Evolutionary conservation across 345 rosid species (phyloP).

Genomic region (Microthlaspi erraticum): DNA sequence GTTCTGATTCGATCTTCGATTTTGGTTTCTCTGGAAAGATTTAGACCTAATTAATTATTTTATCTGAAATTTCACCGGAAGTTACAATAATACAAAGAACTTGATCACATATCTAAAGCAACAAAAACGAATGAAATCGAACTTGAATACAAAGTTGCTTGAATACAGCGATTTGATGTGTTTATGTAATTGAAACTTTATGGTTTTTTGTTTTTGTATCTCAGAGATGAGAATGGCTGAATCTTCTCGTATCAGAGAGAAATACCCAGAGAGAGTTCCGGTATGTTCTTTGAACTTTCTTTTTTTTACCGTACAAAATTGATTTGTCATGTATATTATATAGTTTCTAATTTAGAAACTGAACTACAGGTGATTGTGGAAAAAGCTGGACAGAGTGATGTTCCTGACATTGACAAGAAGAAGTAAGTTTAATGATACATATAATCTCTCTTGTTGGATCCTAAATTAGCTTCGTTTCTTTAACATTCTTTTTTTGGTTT

Average conservation of each 20-base stretch:
- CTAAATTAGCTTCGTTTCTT: not conserved
- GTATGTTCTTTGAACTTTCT: conserved; percentile 14
- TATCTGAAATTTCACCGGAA: too few relatives aligned
- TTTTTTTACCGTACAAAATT: not conserved
- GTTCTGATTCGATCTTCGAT: not conserved
- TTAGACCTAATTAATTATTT: too few relatives aligned
- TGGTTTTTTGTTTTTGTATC: conserved; percentile 16
- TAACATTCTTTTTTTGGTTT: not conserved
- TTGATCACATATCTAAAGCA: too few relatives aligned
- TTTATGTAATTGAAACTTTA: not conserved
- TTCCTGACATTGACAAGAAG: conserved; percentile 82
- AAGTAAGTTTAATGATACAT: conserved; percentile 66
- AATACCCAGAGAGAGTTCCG: conserved; percentile 41
- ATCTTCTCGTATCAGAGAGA: conserved; percentile 43
- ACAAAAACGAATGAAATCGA: too few relatives aligned
- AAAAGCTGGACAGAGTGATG: conserved; percentile 79
- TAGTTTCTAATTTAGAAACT: conserved; percentile 13
- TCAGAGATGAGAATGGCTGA: conserved; percentile 46
- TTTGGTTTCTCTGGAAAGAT: not conserved
- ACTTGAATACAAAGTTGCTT: too few relatives aligned
- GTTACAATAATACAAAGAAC: too few relatives aligned
- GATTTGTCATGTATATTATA: not conserved
- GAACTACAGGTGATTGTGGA: conserved; percentile 76
- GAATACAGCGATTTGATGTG: too few relatives aligned
- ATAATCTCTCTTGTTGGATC: conserved; percentile 3